Conservation (phyloP, 441 rosid genomes). For the Jatropha multifida region DNA sequence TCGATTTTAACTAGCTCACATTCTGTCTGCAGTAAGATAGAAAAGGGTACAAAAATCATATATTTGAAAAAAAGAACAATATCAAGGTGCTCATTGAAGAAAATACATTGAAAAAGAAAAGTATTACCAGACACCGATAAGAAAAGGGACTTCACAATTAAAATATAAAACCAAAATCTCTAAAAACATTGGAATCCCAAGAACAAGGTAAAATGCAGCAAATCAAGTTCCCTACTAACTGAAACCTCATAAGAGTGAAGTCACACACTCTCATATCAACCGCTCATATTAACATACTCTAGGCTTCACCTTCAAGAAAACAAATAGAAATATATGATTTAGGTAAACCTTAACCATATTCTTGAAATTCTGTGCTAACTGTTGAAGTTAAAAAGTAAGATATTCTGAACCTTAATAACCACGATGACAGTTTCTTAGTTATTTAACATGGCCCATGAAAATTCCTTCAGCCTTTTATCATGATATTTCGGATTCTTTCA, state of each 20-base stretch:
- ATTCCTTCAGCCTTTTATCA: not conserved
- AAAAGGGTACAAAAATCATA: slow-evolving; percentile 18
- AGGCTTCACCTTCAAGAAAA: not conserved
- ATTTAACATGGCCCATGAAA: not conserved
- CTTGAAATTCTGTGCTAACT: not conserved
- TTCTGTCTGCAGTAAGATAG: slow-evolving; percentile 61
- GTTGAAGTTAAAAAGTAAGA: not conserved
- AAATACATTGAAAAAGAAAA: not conserved
- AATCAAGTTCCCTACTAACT: not conserved
- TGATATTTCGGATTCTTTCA: not conserved
- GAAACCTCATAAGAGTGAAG: not conserved
- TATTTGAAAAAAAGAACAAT: slow-evolving; percentile 2
- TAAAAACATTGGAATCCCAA: not conserved
- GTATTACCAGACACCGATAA: not conserved
- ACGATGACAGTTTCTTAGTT: not conserved
- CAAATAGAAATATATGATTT: not conserved
- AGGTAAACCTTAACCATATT: not conserved
- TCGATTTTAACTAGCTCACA: slow-evolving; percentile 85
- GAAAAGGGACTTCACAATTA: not conserved
- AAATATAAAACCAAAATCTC: slow-evolving; percentile 4
- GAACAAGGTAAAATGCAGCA: not conserved
- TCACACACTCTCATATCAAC: not conserved
- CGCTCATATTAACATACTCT: not conserved
- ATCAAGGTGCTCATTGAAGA: slow-evolving; percentile 2
- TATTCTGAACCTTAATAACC: not conserved